Evolutionary conservation across 148 eudicot species (phyloP), one percentile per base, ranked within the genome.

Genomic region (Heliosperma pusillum): DNA sequence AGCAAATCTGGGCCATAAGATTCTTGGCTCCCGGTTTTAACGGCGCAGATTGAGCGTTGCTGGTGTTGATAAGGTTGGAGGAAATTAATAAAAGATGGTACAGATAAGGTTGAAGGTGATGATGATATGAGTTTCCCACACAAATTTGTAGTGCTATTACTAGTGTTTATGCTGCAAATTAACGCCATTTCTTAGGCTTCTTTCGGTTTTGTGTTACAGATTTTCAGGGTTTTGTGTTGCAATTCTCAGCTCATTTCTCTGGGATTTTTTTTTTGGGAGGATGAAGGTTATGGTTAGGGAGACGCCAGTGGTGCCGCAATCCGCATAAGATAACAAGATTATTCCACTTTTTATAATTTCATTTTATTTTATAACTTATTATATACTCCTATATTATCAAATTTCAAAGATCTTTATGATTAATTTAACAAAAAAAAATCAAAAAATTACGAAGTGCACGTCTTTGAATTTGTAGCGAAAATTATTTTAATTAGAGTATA

Each of bases 1-100:
- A 89, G 76, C 82, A 93, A 75, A 22, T 91, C 91, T 2, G 86
- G 74, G 2, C 66, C 79, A 27, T 33, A 65, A 0, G 84, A 77
- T 59, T 82, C 87, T 27, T 77, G 78, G 26, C 69, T 79, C 4
- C 84, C 71, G 63, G 85, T 70, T 69, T 78, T 85, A 8, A 86
- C 26, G 66, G 85, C 76, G 56, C 64, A 79, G 53, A 72, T 75
- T 33, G 17, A 69, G 29, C 67, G 71, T 58, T 25, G 61, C 9
- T 53, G 84, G 56, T 53, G 76, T 67, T 22, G 84, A 81, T 12
- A 79, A 69, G 19, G 60, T 67, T 62, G 89, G 70, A 36, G 85
- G 77, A 10, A 80, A 52, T n/a, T 67, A 53, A 30, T 7, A 25
- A 64, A 40, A 12, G 65, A 68, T 4, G 69, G 73, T 27, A 81